Base-by-base conservation (phyloP, 495 filamentous ascomycete genomes). In the Xylaria longipes region DNA sequence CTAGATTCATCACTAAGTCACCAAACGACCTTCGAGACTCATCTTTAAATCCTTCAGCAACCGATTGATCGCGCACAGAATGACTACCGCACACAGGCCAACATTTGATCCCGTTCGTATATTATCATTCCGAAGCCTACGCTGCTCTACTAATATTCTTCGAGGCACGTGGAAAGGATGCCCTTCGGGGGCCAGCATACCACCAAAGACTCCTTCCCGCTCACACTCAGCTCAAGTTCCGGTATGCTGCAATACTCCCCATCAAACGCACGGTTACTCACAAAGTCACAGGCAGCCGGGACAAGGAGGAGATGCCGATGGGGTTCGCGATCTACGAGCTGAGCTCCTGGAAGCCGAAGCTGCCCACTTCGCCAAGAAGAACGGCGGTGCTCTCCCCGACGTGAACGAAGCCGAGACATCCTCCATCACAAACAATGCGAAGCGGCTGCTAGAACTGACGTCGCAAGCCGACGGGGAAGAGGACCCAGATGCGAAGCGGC, bases 201-300 rank as follows among this genome's bases (percentile, higher is more conserved):
- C 96, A 99, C 80, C 96, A 98, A 85, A 91, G 96, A 65, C 91
- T 98, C 14, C 90, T 97, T 2, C 97, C 96, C 5, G 96, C 96
- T 12, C 90, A 98, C 78, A 98, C 91, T 43, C 89, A 92, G 76
- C 89, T 99, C 75, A 99, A 99, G 82, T 90, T 91, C 71, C 89
- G 94, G 90, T 92, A 87, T 31, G 72, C 29, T 1, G 14, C 22
- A 78, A 62, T 37, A 4, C 4, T 17, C 5, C 39, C 45, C n/a
- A 31, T 56, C n/a, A n/a, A 3, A n/a, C 22, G 11, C 15, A 20
- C 58, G 45, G 9, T 27, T 62, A 20, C 68, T 69, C 5, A 71
- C 14, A 31, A 35, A 20, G 17, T 8, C 39, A 70, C 73, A 91
- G 92, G 54, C 90, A 98, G 85, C 87, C 91, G 35, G 94, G 94